Evolutionary conservation across 2,329 filamentous ascomycete species (phyloP), one percentile per base, ranked within the genome.

Genomic region (Clonostachys rosea): DNA sequence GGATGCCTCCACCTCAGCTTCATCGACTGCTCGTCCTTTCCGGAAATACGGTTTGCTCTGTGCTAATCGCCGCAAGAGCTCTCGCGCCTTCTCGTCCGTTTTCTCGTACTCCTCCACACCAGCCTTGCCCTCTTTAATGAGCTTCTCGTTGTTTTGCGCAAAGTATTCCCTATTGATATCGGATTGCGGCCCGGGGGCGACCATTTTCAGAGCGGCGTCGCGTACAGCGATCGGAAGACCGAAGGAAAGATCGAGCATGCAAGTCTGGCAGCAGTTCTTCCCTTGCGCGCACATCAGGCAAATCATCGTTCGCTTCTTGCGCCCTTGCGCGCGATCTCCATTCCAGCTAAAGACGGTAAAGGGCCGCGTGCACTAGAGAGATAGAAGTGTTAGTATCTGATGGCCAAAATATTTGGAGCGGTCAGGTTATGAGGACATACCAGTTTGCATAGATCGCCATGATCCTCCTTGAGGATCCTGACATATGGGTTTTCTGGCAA

Each of bases 211-310:
- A 6, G 95, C 94, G 4, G 94, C 94, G 74, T 99, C 94, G 62
- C 94, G 84, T 49, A 99, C 89, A 13, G 91, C 88, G 60, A 99
- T 95, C 11, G 94, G 94, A 30, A 99, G 76, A 20, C 94, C 95
- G 61, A 97, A 99, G 12, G 89, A 92, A 50, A 99, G 73, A 76
- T 99, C 94, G 46, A 99, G 85, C 90, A 97, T 97, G 74, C 94
- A 99, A 70, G 87, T 92, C 73, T 99, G 94, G 63, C 94, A 99
- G 74, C 94, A 97, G 73, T 99, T 99, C 71, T 99, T 99, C 55
- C 97, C 78, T 41, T 94, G 87, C 18, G 94, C 92, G 74, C 94
- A 99, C 39, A 94, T 99, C 20, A 99, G 77, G 67, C 94, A 99
- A 59, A 97, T 95, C 59, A 89, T 95, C 47, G 92, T 97, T 55